Base-by-base conservation (phyloP, 768 basidiomycete species). In the Cystobasidium ongulense region DNA sequence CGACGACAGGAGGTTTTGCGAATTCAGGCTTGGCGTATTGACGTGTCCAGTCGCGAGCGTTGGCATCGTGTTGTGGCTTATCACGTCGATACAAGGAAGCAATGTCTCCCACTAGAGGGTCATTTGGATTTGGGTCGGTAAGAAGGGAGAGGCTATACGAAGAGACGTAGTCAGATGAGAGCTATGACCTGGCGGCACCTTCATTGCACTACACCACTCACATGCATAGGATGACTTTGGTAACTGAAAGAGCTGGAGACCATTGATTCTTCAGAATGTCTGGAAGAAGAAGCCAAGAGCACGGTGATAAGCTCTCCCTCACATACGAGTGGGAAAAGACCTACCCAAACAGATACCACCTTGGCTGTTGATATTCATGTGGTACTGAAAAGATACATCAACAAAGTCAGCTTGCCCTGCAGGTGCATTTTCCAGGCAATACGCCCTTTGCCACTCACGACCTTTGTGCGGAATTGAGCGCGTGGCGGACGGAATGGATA, bases 231-330 rank as follows among this genome's bases (percentile, higher is more conserved):
- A 98, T 82, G 53, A 99, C 95, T 96, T 99, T 99, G 79, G 94
- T 95, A 80, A 99, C 95, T 73, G 96, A 98, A 84, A 98, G 84
- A 57, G 96, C 96, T 63, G 96, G 96, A 75, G 91, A 93, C 96
- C 96, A 99, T 81, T 97, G 94, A 82, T 97, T 95, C 83, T 94
- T 86, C 81, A 99, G 84, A 80, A 99, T 99, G 82, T 99, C 96
- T 25, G 74, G 57, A 75, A 59, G n/a, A 13, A 29, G 21, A 38
- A 29, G 53, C 0, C 29, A 31, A 27, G 10, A 4, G 38, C 29
- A 29, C 63, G 23, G 53, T 66, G 27, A 43, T 25, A 4, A 57
- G 38, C 54, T 39, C 50, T 31, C 15, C n/a, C 27, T 21, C 27
- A 23, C 13, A 29, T 11, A 54, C 21, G 25, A 36, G 65, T 33